Conservation (phyloP, 1,139 yeast species). For the Sugiyamaella neomexicana region DNA sequence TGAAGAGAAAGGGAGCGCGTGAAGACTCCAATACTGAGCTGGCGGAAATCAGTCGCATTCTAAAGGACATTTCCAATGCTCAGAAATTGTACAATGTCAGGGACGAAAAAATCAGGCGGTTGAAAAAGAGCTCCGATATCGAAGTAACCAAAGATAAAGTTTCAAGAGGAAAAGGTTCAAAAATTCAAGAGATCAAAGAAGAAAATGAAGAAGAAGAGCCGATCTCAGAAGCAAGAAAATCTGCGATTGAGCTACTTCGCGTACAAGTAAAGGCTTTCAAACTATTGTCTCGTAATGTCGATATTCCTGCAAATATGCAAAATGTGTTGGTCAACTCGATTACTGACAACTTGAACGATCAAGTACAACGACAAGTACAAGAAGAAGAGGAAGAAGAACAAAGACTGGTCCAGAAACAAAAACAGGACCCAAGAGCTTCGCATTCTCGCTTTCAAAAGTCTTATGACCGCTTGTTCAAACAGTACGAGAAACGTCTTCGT, state of each 20-base stretch:
- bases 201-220: background rate
- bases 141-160: background rate
- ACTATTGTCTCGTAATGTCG: conserved; percentile 72
- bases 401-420: background rate
- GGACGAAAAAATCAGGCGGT: conserved; percentile 32
- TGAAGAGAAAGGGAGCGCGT: conserved; percentile 40
- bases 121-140: conserved; percentile 13
- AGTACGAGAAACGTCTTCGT: conserved; percentile 18
- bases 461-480: conserved; percentile 7
- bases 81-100: conserved; percentile 44
- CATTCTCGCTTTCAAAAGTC: conserved; percentile 12
- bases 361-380: background rate
- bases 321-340: conserved; percentile 41
- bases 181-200: background rate
- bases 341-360: conserved; percentile 8
- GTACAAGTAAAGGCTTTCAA: conserved; percentile 77
- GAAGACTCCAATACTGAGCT: conserved; percentile 40
- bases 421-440: conserved; percentile 3
- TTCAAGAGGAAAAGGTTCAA: background rate
- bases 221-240: background rate
- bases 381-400: conserved; percentile 9
- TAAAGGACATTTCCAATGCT: conserved; percentile 38
- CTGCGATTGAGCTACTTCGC: conserved; percentile 48
- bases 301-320: conserved; percentile 56
- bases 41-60: conserved; percentile 39